Evolutionary conservation across 257 asterid genomes (phyloP).

Genomic region (Buddleja alternifolia): DNA sequence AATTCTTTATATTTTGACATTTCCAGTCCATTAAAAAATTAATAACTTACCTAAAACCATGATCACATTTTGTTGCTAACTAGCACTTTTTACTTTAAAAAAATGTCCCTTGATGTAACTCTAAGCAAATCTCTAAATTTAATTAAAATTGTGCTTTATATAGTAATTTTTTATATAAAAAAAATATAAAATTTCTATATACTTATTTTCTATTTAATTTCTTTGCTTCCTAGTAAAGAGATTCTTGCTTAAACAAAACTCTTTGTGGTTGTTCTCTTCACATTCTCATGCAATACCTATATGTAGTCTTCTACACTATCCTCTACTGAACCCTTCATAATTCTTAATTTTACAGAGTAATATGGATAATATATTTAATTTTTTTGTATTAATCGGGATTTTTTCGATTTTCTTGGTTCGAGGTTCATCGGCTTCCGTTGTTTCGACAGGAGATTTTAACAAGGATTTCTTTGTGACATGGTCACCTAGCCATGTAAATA

Average conservation of each 20-base stretch:
- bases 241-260: slow-evolving; percentile 69
- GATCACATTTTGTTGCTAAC: slow-evolving; percentile 33
- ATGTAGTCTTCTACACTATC: background rate
- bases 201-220: slow-evolving; percentile 23
- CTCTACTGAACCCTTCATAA: background rate
- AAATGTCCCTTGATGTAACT: slow-evolving; percentile 32
- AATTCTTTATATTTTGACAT: background rate
- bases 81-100: slow-evolving; percentile 10
- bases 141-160: slow-evolving; percentile 14
- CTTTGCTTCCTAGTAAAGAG: slow-evolving; percentile 74
- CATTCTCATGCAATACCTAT: slow-evolving; percentile 39
- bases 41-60: slow-evolving; percentile 5
- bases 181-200: background rate
- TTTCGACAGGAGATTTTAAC: slow-evolving; percentile 85
- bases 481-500: slow-evolving; percentile 80
- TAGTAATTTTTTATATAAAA: background rate
- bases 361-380: slow-evolving; percentile 30
- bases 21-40: background rate
- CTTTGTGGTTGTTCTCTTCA: slow-evolving; percentile 46
- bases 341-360: slow-evolving; percentile 18
- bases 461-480: slow-evolving; percentile 76
- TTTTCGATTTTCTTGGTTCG: slow-evolving; percentile 22
- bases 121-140: slow-evolving; percentile 39
- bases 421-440: slow-evolving; percentile 53
- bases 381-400: slow-evolving; percentile 26